Conservation (phyloP, 2,329 filamentous ascomycete species). For the Cladosporium cucumerinum region DNA sequence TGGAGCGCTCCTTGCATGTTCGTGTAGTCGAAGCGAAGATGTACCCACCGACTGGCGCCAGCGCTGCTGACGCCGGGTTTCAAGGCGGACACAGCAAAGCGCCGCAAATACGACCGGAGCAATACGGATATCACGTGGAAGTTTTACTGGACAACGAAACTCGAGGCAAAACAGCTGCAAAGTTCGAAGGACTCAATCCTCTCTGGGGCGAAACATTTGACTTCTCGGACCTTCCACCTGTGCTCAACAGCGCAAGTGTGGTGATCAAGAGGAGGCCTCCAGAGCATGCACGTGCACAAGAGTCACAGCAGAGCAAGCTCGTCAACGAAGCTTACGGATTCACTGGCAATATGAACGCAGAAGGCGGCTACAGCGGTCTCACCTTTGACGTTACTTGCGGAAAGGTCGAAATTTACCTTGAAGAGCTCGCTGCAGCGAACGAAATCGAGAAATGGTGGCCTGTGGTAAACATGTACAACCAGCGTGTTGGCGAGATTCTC, state of each 20-base stretch:
- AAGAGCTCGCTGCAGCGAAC: slow-evolving; percentile 71
- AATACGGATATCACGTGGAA: slow-evolving; percentile 73
- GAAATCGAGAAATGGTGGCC: slow-evolving; percentile 85
- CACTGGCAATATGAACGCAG: slow-evolving; percentile 30
- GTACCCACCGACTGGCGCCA: slow-evolving; percentile 31
- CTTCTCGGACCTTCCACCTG: slow-evolving; percentile 68
- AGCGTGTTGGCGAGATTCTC: slow-evolving; percentile 76
- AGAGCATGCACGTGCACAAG: slow-evolving; percentile 27
- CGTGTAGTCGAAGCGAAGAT: slow-evolving; percentile 62
- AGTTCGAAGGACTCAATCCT: slow-evolving; percentile 67
- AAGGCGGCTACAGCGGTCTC: slow-evolving; percentile 45
- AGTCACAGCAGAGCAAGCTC: slow-evolving; percentile 39
- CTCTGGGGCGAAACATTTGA: slow-evolving; percentile 83
- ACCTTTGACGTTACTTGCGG: slow-evolving; percentile 56
- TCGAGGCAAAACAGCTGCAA: slow-evolving; percentile 70
- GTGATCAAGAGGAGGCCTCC: slow-evolving; percentile 62
- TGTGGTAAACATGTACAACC: slow-evolving; percentile 71
- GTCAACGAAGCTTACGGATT: slow-evolving; percentile 39
- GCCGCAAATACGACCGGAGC: slow-evolving; percentile 21
- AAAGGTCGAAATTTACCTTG: slow-evolving; percentile 76
- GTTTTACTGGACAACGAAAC: slow-evolving; percentile 77
- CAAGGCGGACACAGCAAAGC: slow-evolving; percentile 24
- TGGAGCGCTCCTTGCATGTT: slow-evolving; percentile 59
- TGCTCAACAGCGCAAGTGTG: slow-evolving; percentile 66
- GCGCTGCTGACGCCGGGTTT: slow-evolving; percentile 23